Base-by-base conservation (phyloP, 164 flowering plant genomes). In the Vitis rotundifolia region DNA sequence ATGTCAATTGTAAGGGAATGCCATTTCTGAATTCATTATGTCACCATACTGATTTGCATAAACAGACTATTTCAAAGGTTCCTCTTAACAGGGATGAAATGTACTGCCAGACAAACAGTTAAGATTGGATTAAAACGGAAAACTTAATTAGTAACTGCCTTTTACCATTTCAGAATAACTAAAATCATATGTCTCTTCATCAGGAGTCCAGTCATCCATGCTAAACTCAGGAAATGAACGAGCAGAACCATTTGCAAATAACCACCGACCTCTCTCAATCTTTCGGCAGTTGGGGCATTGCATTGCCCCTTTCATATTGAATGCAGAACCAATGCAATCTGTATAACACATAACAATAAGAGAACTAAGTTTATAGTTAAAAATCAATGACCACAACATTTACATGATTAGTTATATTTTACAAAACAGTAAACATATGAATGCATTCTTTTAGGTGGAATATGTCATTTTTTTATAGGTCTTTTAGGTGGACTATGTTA, bases 281-380 rank as follows among this genome's bases (percentile, higher is more conserved):
- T 74, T 81, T 52, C 87, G 76, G 55, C 87, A 84, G 62, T 81
- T 84, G 8, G 87, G 87, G 69, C 87, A 84, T 68, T 84, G 83
- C 87, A 84, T 84, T 60, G 75, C 77, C 65, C 85, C 83, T 73
- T 84, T 84, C 65, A 70, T 60, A 62, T 81, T 84, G 48, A 84
- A 84, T 58, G 85, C 87, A 14, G 85, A 84, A 59, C 85, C 84
- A 71, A 84, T 81, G 76, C 87, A 84, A 74, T 84, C 87, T 84
- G 76, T 61, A 73, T 8, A 14, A 37, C 2, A 52, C 44, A 37
- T 37, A 44, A 63, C 3, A 37, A 49, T 48, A 10, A 22, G 19
- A 57, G 9, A 48, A 14, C 6, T 58, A 13, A 15, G 54, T 29
- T 50, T 37, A 9, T 11, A 8, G 10, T 9, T 49, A 15, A 51